Conservation (phyloP, 805 yeast species). For the Candida pseudoglaebosa region DNA sequence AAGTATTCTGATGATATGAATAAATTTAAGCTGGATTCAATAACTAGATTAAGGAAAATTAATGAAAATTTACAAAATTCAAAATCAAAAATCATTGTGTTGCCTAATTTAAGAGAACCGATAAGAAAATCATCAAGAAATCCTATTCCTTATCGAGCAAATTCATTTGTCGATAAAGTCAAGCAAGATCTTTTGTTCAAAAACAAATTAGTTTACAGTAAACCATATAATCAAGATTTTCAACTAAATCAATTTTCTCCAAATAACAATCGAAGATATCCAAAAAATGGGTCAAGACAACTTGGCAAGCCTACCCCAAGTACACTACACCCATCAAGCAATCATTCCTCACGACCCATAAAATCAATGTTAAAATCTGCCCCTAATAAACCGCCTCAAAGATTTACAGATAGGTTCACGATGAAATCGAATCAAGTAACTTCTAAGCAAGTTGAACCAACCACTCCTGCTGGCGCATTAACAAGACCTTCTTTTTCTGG, state of each 20-base stretch:
- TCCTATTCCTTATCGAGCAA: background rate
- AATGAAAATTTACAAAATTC: conserved; percentile 35
- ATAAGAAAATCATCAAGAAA: conserved; percentile 15
- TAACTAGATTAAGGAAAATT: conserved; percentile 40
- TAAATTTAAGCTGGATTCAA: conserved; percentile 39
- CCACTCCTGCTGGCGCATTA: no score
- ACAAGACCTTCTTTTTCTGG: no score
- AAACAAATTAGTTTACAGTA: background rate
- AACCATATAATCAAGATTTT: background rate
- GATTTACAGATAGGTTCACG: no score
- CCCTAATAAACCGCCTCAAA: no score
- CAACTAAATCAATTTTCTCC: background rate
- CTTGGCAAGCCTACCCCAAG: no score
- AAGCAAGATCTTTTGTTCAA: background rate
- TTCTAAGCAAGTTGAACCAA: no score
- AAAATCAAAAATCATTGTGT: conserved; percentile 37
- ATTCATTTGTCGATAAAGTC: background rate
- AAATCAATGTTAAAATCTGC: no score
- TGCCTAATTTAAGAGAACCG: conserved; percentile 27
- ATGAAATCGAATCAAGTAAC: no score
- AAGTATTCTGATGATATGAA: conserved; percentile 40
- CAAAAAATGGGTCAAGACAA: no score
- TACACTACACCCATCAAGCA: no score
- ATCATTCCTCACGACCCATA: no score
- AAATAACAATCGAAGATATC: no score